Conservation (phyloP, 441 rosid genomes). For the Gossypium lobatum region DNA sequence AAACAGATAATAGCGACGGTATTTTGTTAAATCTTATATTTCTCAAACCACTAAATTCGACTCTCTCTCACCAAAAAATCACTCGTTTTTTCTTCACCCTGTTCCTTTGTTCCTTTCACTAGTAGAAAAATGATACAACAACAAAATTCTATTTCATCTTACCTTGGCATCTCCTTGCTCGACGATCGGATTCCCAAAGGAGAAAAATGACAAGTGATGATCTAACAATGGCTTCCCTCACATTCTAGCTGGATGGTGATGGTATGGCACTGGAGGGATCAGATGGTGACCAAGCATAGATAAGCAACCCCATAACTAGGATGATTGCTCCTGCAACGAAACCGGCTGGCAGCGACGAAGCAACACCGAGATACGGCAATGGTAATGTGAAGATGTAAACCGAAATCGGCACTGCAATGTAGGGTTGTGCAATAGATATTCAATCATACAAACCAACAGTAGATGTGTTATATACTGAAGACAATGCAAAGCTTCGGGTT, state of each 20-base stretch:
- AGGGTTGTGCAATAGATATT: not conserved
- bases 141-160: not conserved
- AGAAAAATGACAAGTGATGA: not conserved
- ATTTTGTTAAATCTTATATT: not conserved
- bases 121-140: not conserved
- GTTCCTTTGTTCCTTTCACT: not conserved
- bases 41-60: not conserved
- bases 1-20: not conserved
- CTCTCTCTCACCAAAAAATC: not conserved
- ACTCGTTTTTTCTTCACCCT: not conserved
- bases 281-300: constrained; percentile 71
- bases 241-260: constrained; percentile 21
- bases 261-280: constrained; percentile 17
- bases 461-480: not conserved
- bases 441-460: not conserved
- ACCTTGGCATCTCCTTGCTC: not conserved
- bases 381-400: constrained; percentile 79
- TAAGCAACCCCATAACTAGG: constrained; percentile 68
- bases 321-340: constrained; percentile 74
- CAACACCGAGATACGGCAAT: constrained; percentile 70
- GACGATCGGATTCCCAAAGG: not conserved
- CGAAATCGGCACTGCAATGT: constrained; percentile 63
- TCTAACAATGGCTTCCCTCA: not conserved
- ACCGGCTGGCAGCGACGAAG: constrained; percentile 73
- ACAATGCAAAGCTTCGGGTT: not conserved